Percentiles rank a stretch among this genome's conserved stretches.
Evolutionary conservation across 495 filamentous ascomycete species (phyloP).

Genomic region (Penicillium pancosmium): DNA sequence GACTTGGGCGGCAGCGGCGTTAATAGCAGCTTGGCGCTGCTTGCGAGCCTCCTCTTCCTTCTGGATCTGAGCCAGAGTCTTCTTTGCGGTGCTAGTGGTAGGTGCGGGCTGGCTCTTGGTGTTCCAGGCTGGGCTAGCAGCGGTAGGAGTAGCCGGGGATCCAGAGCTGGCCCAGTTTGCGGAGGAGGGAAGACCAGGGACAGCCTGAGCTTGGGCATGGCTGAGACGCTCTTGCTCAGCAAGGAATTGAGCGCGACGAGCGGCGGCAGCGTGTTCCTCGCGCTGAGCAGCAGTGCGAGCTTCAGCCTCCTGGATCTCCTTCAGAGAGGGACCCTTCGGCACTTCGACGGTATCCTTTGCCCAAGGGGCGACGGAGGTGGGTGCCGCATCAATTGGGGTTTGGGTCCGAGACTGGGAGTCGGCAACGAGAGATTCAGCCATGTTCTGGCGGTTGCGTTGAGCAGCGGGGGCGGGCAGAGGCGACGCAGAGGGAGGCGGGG

Average conservation of each 20-base stretch:
- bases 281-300: slow-evolving; percentile 90
- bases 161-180: slow-evolving; percentile 86
- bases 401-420: slow-evolving; percentile 74
- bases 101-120: slow-evolving; percentile 56
- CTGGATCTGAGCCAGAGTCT: slow-evolving; percentile 94
- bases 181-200: slow-evolving; percentile 80
- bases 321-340: slow-evolving; percentile 88
- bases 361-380: slow-evolving; percentile 86
- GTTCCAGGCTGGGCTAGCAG: slow-evolving; percentile 63
- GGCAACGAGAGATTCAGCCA: slow-evolving; percentile 77
- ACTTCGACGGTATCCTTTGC: slow-evolving; percentile 79
- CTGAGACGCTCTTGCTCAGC: slow-evolving; percentile 79
- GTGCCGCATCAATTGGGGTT: slow-evolving; percentile 64
- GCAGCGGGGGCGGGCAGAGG: slow-evolving; percentile 86
- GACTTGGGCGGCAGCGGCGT: slow-evolving; percentile 53
- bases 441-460: slow-evolving; percentile 78
- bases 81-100: slow-evolving; percentile 61
- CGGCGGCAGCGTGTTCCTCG: slow-evolving; percentile 80
- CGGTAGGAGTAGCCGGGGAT: slow-evolving; percentile 62
- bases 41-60: slow-evolving; percentile 94
- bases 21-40: slow-evolving; percentile 62
- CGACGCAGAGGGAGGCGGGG: slow-evolving; percentile 70
- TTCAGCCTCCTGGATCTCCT: slow-evolving; percentile 95
- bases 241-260: slow-evolving; percentile 68
- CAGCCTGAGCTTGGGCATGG: slow-evolving; percentile 58